Evolutionary conservation across 1,139 yeast species (phyloP).

Genomic region (Diutina rugosa): DNA sequence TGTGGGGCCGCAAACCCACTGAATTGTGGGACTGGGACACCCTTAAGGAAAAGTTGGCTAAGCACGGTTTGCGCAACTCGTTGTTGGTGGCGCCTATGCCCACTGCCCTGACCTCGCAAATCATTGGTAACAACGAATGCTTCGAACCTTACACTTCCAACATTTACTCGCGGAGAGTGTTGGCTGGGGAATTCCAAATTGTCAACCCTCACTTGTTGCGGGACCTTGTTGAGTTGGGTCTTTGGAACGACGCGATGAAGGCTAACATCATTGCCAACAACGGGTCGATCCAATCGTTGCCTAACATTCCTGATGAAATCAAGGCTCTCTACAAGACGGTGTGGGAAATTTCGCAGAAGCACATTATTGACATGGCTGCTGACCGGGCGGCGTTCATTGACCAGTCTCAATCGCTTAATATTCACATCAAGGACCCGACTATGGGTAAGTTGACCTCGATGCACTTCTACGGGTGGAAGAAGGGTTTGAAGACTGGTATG

Average conservation of each 20-base stretch:
- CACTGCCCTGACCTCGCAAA: constrained; percentile 87
- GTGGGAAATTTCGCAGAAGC: constrained; percentile 91
- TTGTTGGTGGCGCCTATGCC: constrained; percentile 89
- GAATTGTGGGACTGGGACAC: constrained; percentile 64
- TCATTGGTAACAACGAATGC: constrained; percentile 80
- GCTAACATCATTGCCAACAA: constrained; percentile 65
- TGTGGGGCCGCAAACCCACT: constrained; percentile 70
- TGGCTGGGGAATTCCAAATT: constrained; percentile 82
- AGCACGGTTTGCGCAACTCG: constrained; percentile 69
- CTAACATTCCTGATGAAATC: constrained; percentile 63
- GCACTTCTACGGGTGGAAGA: constrained; percentile 97
- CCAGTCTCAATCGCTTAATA: constrained; percentile 87
- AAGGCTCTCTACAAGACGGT: constrained; percentile 83
- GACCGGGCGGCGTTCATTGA: constrained; percentile 90
- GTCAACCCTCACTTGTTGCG: constrained; percentile 74
- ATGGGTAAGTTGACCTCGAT: constrained; percentile 91
- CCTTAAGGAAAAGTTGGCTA: constrained; percentile 45
- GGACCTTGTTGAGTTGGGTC: constrained; percentile 71
- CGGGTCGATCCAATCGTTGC: constrained; percentile 77
- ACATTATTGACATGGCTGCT: constrained; percentile 88
- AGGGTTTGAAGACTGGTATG: constrained; percentile 97
- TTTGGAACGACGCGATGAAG: constrained; percentile 76
- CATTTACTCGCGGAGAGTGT: constrained; percentile 74
- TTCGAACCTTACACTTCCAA: constrained; percentile 88
- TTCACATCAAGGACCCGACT: constrained; percentile 76